phyloP scores from a whole-genome alignment of 1,139 yeast species.

The Debaryomyces sp. region DNA sequence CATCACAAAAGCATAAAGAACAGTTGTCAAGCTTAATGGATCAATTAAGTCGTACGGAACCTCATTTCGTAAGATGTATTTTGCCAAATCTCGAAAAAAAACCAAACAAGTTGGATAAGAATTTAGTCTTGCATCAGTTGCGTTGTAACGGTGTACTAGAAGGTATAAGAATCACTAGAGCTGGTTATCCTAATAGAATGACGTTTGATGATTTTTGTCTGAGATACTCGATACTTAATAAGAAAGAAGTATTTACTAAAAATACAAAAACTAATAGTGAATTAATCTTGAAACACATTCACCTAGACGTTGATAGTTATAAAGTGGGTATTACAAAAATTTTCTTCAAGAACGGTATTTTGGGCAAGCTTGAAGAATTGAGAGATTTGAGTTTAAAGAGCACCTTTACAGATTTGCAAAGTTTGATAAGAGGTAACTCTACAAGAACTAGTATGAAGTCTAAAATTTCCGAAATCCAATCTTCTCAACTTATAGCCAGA shows the following conservation, averaged over 20 bases:
- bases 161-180: slow-evolving; percentile 95
- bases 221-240: slow-evolving; percentile 69
- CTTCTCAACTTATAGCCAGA: slow-evolving; percentile 68
- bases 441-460: slow-evolving; percentile 56
- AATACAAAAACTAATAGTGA: slow-evolving; percentile 67
- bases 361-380: slow-evolving; percentile 80
- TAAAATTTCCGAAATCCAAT: slow-evolving; percentile 63
- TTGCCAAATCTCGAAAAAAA: slow-evolving; percentile 81
- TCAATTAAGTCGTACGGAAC: slow-evolving; percentile 80
- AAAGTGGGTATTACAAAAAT: slow-evolving; percentile 85
- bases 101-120: slow-evolving; percentile 73
- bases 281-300: slow-evolving; percentile 60
- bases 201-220: slow-evolving; percentile 77
- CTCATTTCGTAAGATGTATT: slow-evolving; percentile 96
- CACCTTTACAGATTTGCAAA: slow-evolving; percentile 65
- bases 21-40: slow-evolving; percentile 74
- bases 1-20: slow-evolving; percentile 83
- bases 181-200: slow-evolving; percentile 94
- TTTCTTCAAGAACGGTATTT: slow-evolving; percentile 91
- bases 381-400: slow-evolving; percentile 67
- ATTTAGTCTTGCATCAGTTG: slow-evolving; percentile 81
- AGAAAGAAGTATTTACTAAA: slow-evolving; percentile 48
- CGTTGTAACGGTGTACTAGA: slow-evolving; percentile 97
- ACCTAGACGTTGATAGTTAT: slow-evolving; percentile 65
- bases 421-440: slow-evolving; percentile 65